Evolutionary conservation across 1,139 yeast genomes (phyloP), one percentile per base, ranked within the genome.

Genomic region (Candida labiduridarum): DNA sequence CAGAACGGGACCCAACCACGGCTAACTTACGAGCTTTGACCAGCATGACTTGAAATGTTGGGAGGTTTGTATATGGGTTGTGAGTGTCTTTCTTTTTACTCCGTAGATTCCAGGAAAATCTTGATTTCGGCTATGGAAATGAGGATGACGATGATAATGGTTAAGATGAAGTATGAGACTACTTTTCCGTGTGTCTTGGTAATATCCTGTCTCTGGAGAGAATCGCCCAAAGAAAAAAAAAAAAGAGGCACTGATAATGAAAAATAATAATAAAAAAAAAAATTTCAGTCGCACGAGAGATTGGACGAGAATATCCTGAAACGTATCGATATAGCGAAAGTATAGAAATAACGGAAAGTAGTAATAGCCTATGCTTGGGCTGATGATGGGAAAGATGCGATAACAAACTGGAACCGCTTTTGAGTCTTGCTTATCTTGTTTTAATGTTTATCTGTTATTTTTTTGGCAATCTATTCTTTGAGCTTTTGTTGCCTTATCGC

Each of bases 1-100:
- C 97, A 19, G 95, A 89, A 51, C 96, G 79, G 25, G 96, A 84
- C 45, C 97, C 97, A 18, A 90, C 92, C 40, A 91, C 87, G 34
- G 96, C 96, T 56, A 90, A 80, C 66, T 89, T 89, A 57, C 97
- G 80, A 39, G 90, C 85, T 59, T 73, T 76, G 38, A 69, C 74
- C 76, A 74, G 49, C 58, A 55, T 55, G 31, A 19, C 41, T 33
- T 25, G 29, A 25, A 25, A 25, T 25, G 5, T 7, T 25, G 29
- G 29, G n/a, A 42, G 16, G 39, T 46, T 15, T 40, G 29, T 34
- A 36, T 31, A 19, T 18, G 11, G 40, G 14, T 40, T 43, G 45
- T 43, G 39, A 16, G 33, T 44, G 41, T 16, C 27, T 44, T 34
- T 34, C 18, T 34, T 34, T 5, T 12, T 30, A n/a, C 11, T 30